Evolutionary conservation across 345 rosid genomes (phyloP), one percentile per base, ranked within the genome.

Genomic region (Balakata baccata): DNA sequence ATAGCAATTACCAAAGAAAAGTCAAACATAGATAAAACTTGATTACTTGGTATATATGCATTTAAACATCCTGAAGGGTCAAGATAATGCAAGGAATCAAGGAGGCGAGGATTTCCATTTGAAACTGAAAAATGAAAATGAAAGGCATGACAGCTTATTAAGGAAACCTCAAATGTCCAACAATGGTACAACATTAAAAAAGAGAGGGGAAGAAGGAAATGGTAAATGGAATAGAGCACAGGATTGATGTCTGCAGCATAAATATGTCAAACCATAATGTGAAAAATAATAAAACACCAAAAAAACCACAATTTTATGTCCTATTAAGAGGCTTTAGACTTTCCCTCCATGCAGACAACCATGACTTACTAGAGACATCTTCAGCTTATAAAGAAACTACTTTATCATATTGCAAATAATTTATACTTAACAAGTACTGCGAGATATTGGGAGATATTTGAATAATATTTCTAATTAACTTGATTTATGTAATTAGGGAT

Each of bases 71-170:
- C 90, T 20, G 94, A 81, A 68, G 88, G 89, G 80, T 91, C 97
- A 17, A 89, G 78, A 75, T 89, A 91, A 81, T 91, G 97, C 86
- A 91, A 84, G 29, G 94, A 91, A 86, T 89, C 97, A 46, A 92
- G 91, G 57, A 89, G 92, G 64, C 97, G 97, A 43, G 97, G 92
- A 74, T 91, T 91, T 78, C 94, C 97, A 85, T 91, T 91, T 73
- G 98, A 94, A 84, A 97, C 98, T 94, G 84, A 82, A 71, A 73
- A 64, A 46, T 56, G 47, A 74, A 64, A 64, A 62, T 4, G 12
- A 58, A 75, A 67, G 41, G 54, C 18, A 47, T 38, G 10, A 22
- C 17, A 20, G 46, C 16, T 52, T 13, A 23, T 63, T 73, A 61
- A 34, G 22, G 46, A 23, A 1, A 25, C 29, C 8, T 50, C 43